phyloP scores from a whole-genome alignment of 1,284 basidiomycete species.

The Mycosarcoma mackinlayi region DNA sequence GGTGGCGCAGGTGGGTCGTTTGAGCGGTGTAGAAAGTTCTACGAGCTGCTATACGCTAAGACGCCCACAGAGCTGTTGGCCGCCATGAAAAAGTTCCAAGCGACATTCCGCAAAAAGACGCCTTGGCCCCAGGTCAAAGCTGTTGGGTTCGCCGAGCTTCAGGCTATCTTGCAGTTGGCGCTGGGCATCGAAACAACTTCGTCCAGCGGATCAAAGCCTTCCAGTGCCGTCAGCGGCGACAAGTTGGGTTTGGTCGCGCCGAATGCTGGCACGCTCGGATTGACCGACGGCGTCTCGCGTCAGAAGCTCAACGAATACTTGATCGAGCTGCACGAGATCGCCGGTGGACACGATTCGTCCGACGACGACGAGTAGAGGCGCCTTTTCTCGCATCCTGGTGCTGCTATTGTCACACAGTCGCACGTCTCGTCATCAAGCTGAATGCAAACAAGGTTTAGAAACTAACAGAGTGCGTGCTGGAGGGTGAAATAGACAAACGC shows the following conservation, averaged over 20 bases:
- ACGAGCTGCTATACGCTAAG: slow-evolving; percentile 70
- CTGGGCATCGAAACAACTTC: slow-evolving; percentile 54
- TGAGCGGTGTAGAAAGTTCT: slow-evolving; percentile 81
- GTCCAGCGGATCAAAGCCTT: not conserved
- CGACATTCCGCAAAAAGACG: not conserved
- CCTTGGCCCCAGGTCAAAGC: slow-evolving; percentile 6
- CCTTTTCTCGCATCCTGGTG: not conserved
- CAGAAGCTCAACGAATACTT: slow-evolving; percentile 62
- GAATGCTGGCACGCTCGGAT: slow-evolving; percentile 35
- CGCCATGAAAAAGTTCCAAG: slow-evolving; percentile 19
- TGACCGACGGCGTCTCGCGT: slow-evolving; percentile 35
- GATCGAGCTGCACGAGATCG: slow-evolving; percentile 61
- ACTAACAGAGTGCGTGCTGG: too few species aligned
- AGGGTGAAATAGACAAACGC: too few species aligned
- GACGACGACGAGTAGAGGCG: slow-evolving; percentile 20
- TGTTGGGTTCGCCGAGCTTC: slow-evolving; percentile 19
- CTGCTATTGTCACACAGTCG: too few species aligned
- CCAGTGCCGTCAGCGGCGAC: slow-evolving; percentile 9
- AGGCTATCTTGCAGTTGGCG: slow-evolving; percentile 55
- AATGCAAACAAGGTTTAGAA: too few species aligned
- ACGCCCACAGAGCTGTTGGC: slow-evolving; percentile 13
- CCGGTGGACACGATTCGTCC: slow-evolving; percentile 18
- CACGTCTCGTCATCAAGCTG: too few species aligned
- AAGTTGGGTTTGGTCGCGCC: slow-evolving; percentile 10
- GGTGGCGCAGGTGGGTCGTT: slow-evolving; percentile 74